Conservation (phyloP, 2,329 filamentous ascomycete species). For the Ophiocordyceps camponoti-rufipedis region DNA sequence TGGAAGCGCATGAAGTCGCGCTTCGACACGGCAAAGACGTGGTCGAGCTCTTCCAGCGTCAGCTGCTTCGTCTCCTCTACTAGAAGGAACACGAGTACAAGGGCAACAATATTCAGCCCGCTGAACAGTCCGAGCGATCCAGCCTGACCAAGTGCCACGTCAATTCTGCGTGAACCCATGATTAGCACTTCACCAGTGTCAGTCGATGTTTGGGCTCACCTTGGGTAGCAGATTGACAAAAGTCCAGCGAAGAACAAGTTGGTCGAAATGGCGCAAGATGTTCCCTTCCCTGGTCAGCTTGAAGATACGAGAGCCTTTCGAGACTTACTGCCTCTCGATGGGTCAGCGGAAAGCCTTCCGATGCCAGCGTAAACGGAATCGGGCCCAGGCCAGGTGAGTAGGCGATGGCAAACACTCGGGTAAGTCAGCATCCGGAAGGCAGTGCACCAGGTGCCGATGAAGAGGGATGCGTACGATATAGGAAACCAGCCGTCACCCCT, state of each 20-base stretch:
- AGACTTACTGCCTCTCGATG: constrained; percentile 23
- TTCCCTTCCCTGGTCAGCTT: constrained; percentile 12
- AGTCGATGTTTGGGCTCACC: constrained; percentile 1
- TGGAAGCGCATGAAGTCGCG: constrained; percentile 19
- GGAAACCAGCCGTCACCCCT: constrained; percentile 17
- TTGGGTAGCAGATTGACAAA: constrained; percentile 22
- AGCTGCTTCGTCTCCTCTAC: constrained; percentile 23
- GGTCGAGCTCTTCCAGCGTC: constrained; percentile 20
- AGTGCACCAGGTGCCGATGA: not conserved
- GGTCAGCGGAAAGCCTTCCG: constrained; percentile 29
- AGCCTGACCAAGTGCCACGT: constrained; percentile 8
- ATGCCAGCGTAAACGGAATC: constrained; percentile 30
- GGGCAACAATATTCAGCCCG: constrained; percentile 25
- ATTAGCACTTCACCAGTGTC: not conserved
- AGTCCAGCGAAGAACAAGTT: constrained; percentile 29
- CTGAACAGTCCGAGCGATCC: constrained; percentile 26
- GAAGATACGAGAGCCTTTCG: not conserved
- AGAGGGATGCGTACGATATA: constrained; percentile 10
- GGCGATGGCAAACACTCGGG: constrained; percentile 18
- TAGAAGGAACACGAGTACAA: constrained; percentile 24
- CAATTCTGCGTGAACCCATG: constrained; percentile 4
- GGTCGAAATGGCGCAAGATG: constrained; percentile 26
- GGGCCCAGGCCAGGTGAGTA: constrained; percentile 25
- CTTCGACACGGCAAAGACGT: constrained; percentile 20
- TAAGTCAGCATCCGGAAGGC: not conserved